Evolutionary conservation across 352 stramenopile species (phyloP).

Genomic region (Phytophthora tubulina): DNA sequence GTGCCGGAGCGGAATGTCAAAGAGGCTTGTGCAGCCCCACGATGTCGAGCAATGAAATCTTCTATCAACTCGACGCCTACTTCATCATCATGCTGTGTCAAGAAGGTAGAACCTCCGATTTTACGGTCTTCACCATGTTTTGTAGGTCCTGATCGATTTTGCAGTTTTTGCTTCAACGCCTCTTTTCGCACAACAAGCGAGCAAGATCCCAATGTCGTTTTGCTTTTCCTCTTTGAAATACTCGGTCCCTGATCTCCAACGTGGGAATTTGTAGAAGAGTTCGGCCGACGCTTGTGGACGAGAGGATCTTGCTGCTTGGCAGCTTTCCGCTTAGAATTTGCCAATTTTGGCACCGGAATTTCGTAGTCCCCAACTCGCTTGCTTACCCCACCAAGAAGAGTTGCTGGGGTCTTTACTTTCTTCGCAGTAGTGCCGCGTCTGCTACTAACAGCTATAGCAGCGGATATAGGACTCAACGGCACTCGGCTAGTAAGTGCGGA

Average conservation of each 20-base stretch:
- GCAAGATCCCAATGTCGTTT: conserved; percentile 7
- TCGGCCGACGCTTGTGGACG: conserved; percentile 28
- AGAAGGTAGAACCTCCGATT: conserved; percentile 48
- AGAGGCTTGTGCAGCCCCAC: conserved; percentile 12
- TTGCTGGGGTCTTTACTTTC: conserved; percentile 8
- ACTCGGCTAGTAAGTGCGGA: conserved; percentile 28
- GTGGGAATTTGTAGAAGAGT: conserved; percentile 2
- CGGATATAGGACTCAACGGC: conserved; percentile 26
- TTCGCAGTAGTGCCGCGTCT: conserved; percentile 12
- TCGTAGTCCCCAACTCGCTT: background rate
- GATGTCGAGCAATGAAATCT: conserved; percentile 30
- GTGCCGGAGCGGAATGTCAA: conserved; percentile 31
- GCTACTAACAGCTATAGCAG: conserved; percentile 25
- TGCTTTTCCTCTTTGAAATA: conserved; percentile 11
- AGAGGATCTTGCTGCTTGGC: conserved; percentile 29
- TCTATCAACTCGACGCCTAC: conserved; percentile 36
- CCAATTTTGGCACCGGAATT: background rate
- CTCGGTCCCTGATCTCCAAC: background rate
- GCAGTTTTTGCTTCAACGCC: conserved; percentile 54
- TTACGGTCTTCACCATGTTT: conserved; percentile 5
- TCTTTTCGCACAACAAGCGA: conserved; percentile 49
- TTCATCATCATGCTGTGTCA: conserved; percentile 57
- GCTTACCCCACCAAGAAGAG: conserved; percentile 1
- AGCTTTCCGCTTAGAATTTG: conserved; percentile 13
- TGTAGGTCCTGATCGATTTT: conserved; percentile 6